Evolutionary conservation across 2,329 filamentous ascomycete genomes (phyloP), one percentile per base, ranked within the genome.

Genomic region (Cytospora piceae): DNA sequence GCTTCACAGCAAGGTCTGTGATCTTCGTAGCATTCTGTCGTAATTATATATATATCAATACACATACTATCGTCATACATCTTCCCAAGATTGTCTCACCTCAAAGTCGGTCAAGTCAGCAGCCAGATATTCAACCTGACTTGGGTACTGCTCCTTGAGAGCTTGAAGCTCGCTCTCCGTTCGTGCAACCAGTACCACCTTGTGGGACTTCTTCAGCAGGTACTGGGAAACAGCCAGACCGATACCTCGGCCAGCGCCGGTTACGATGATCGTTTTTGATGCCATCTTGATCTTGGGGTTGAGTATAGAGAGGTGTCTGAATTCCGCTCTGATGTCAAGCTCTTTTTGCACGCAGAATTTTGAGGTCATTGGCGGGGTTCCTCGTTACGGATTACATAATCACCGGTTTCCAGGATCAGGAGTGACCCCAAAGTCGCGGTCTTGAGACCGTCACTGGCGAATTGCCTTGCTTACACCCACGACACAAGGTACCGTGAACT

Each of bases 191-290:
- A 87, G 74, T 46, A 89, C 83, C 20, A 89, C 81, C 65, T 84
- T 86, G 77, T 89, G 86, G 0, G 79, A 80, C 52, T 81, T 78
- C 24, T 76, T 73, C 9, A 90, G 76, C 34, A 90, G 78, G 55
- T 80, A 76, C 51, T 81, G 76, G 3, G 85, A 78, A 9, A 88
- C 77, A 66, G 85, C 84, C 14, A 87, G 79, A 57, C 87, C 87
- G 61, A 90, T 84, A 31, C 87, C 87, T 65, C 85, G 85, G 75
- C 86, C 88, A 22, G 86, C 86, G 34, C 87, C 87, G 3, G 87
- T 89, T 39, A 94, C 80, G 67, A 93, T 87, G 73, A 93, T 86
- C 27, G 86, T 87, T 74, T 92, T 91, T 9, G 83, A 76, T n/a
- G 79, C 61, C 78, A 85, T 82, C 63, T 68, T 75, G 22, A 52